These are phyloP conservation scores for Penicillium sp. DNA, from an alignment of 2,329 filamentous ascomycete species.

Conservation along the genomic window DNA sequence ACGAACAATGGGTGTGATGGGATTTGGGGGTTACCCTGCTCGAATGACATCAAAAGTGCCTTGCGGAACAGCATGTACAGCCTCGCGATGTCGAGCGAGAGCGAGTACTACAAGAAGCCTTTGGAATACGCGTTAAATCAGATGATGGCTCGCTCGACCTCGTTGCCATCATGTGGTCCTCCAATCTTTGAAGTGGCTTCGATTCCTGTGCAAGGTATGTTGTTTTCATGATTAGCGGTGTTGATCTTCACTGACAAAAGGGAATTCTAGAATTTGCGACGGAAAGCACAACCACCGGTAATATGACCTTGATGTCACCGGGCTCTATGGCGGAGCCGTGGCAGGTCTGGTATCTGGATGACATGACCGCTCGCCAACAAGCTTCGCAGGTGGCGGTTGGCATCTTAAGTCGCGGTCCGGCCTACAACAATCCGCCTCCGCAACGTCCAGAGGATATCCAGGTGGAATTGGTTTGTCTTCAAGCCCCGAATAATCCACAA, in stretches of 20 bases:
- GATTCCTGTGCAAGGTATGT: slow-evolving; percentile 33
- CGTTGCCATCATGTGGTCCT: slow-evolving; percentile 26
- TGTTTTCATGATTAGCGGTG: not conserved
- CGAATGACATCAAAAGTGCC: slow-evolving; percentile 26
- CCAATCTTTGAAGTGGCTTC: slow-evolving; percentile 30
- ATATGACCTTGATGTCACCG: slow-evolving; percentile 26
- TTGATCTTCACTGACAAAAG: slow-evolving; percentile 5
- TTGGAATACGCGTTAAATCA: slow-evolving; percentile 28
- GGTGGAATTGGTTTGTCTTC: slow-evolving; percentile 34
- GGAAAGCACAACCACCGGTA: slow-evolving; percentile 25
- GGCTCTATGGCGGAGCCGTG: slow-evolving; percentile 29
- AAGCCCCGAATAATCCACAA: slow-evolving; percentile 35
- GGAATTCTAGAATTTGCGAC: slow-evolving; percentile 29
- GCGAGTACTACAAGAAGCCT: slow-evolving; percentile 26
- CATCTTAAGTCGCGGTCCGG: slow-evolving; percentile 33
- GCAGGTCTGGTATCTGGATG: slow-evolving; percentile 35
- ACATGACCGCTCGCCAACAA: slow-evolving; percentile 30
- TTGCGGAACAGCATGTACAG: slow-evolving; percentile 27
- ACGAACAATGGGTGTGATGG: slow-evolving; percentile 36
- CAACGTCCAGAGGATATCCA: slow-evolving; percentile 28
- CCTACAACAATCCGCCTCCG: slow-evolving; percentile 23
- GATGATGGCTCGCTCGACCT: slow-evolving; percentile 22
- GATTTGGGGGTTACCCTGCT: slow-evolving; percentile 34
- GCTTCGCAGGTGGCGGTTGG: slow-evolving; percentile 36
- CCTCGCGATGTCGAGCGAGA: slow-evolving; percentile 23